Conservation (phyloP, 768 basidiomycete genomes). For the Kondoa malvinella region DNA sequence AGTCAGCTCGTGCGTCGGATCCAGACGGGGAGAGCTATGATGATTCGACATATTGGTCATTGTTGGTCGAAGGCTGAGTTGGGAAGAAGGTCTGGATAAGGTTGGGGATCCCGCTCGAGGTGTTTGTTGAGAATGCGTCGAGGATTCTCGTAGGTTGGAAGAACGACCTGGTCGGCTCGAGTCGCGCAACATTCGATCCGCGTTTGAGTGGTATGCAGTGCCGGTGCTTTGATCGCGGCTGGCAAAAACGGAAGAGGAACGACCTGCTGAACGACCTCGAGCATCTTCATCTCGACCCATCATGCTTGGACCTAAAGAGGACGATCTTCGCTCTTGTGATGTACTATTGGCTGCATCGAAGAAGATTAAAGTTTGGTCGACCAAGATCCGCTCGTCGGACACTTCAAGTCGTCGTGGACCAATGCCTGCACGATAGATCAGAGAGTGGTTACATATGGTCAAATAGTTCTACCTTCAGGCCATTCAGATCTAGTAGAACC, state of each 20-base stretch:
- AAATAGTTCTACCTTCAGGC: conserved; percentile 41
- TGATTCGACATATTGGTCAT: neutral
- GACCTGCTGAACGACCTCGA: neutral
- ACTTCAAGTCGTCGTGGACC: conserved; percentile 60
- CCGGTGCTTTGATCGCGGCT: neutral
- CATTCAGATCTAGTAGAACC: conserved; percentile 58
- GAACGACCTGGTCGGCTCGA: neutral
- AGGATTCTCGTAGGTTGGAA: neutral
- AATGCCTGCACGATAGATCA: conserved; percentile 35
- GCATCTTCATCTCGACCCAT: conserved; percentile 1
- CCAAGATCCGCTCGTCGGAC: conserved; percentile 57
- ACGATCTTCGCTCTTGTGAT: conserved; percentile 37
- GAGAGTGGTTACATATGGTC: neutral
- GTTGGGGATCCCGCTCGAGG: neutral
- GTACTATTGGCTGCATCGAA: conserved; percentile 44
- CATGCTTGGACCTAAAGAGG: conserved; percentile 38
- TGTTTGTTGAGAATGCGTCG: neutral
- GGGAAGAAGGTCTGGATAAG: neutral
- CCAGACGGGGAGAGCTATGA: neutral
- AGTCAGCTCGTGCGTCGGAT: neutral
- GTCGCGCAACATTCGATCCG: neutral
- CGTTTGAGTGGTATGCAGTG: neutral
- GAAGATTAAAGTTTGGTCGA: conserved; percentile 52
- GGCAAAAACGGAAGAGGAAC: neutral
- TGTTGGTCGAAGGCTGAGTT: neutral